A percentile compares a stretch with the other conserved stretches of the same genome.
Conservation (phyloP, 1,139 yeast genomes). For the Magnusiomyces fungicola region DNA sequence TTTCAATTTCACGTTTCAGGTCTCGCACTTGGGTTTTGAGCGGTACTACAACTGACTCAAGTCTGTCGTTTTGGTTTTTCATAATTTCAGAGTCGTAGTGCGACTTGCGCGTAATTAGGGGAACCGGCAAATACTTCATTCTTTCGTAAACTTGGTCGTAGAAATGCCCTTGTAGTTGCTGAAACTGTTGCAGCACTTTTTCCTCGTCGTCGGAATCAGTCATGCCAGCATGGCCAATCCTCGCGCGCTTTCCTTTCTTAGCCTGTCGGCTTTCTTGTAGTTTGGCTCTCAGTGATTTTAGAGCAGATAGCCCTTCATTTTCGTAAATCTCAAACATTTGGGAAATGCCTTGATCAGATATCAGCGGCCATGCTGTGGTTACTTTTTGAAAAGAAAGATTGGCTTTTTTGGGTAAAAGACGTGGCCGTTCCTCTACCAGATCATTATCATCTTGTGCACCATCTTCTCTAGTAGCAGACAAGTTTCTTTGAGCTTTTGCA, state of each 20-base stretch:
- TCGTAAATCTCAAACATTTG: neutral
- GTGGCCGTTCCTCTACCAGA: neutral
- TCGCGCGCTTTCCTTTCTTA: neutral
- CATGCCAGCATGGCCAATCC: neutral
- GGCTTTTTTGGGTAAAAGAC: neutral
- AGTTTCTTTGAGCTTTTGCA: neutral
- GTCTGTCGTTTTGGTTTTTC: conserved; percentile 17
- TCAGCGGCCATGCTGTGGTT: neutral
- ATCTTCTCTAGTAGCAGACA: neutral
- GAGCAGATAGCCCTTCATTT: neutral
- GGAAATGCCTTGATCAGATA: neutral
- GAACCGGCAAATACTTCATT: conserved; percentile 19
- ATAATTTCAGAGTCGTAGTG: conserved; percentile 19
- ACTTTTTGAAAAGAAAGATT: neutral
- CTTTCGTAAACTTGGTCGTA: conserved; percentile 10
- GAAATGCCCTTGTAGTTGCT: conserved; percentile 3
- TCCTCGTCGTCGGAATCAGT: neutral
- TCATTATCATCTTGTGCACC: neutral
- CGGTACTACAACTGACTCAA: conserved; percentile 22
- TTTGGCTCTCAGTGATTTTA: conserved; percentile 5
- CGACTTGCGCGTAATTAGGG: conserved; percentile 19
- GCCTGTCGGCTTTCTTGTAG: neutral
- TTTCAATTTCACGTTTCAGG: conserved; percentile 20
- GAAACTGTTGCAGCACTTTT: conserved; percentile 9
- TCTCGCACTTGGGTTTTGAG: conserved; percentile 22